These are phyloP conservation scores for Colletotrichum gigasporum DNA, from an alignment of 2,329 filamentous ascomycete genomes.

Conservation along the genomic window DNA sequence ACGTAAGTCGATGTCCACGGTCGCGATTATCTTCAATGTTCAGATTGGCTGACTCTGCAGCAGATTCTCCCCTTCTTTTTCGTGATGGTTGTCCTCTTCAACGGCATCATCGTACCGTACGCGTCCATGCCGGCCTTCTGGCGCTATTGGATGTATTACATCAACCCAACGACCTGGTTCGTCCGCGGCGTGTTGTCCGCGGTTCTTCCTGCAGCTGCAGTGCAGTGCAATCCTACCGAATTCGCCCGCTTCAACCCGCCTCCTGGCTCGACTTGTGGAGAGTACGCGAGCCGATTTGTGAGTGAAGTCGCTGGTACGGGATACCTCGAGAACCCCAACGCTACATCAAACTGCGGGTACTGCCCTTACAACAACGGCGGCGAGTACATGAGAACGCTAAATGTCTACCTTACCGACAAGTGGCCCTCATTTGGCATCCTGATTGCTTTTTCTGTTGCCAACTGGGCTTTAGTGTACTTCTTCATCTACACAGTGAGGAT, in stretches of 20 bases:
- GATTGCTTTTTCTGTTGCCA: constrained; percentile 74
- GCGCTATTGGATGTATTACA: constrained; percentile 45
- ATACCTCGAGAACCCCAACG: constrained; percentile 70
- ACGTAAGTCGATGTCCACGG: constrained; percentile 49
- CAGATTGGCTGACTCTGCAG: background rate
- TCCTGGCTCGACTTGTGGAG: constrained; percentile 67
- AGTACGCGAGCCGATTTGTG: constrained; percentile 72
- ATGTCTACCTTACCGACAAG: constrained; percentile 64
- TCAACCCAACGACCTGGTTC: constrained; percentile 32
- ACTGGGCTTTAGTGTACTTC: constrained; percentile 79
- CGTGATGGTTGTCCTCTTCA: constrained; percentile 80
- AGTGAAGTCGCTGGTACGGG: constrained; percentile 53
- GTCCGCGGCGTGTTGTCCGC: constrained; percentile 25
- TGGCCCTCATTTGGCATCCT: constrained; percentile 77
- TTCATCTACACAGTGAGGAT: constrained; percentile 80
- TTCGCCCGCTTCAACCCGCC: constrained; percentile 66
- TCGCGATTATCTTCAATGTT: background rate
- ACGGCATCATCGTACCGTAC: constrained; percentile 67
- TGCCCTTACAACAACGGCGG: constrained; percentile 68
- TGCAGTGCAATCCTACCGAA: constrained; percentile 52
- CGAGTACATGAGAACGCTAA: constrained; percentile 70
- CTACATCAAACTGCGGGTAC: constrained; percentile 71
- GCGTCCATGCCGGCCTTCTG: constrained; percentile 47
- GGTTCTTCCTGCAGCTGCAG: constrained; percentile 32
- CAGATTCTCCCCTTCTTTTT: constrained; percentile 80